Base-by-base conservation (phyloP, 2,329 filamentous ascomycete genomes). In the Sporothrix globosa region DNA sequence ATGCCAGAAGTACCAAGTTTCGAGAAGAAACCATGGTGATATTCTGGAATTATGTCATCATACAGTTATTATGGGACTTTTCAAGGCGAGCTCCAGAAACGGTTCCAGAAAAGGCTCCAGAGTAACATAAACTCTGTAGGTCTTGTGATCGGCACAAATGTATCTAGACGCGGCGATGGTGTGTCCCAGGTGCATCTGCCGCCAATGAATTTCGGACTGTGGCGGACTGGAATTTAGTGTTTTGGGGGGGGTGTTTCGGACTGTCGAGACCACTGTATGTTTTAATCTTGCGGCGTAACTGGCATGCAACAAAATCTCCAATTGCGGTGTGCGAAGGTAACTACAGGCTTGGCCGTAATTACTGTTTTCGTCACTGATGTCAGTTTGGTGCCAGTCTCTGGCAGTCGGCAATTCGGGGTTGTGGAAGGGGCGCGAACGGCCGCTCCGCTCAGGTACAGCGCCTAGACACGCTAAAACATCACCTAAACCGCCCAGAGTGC, bases 351-450 rank as follows among this genome's bases (percentile, higher is more conserved):
- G 54, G 41, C 27, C 19, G 19, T 44, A n/a, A n/a, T n/a, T n/a
- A 10, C 46, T 67, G 61, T 53, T 44, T 67, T 54, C 65, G 65
- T 56, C 65, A 52, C 63, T 67, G 61, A 66, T 50, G 61, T 48
- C 60, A 48, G 61, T 65, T 30, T 27, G 41, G 41, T 21, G 34
- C 10, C 54, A n/a, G 30, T 30, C 27, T 58, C 54, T 52, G 30
- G 24, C n/a, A 24, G 52, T 58, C 52, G 66, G 66, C 52, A 56
- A 68, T 48, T 68, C 66, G 65, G 65, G 13, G 65, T 54, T 56
- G 65, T 54, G 65, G 65, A 67, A 54, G 50, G 61, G 41, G 46
- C 48, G 21, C 63, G 46, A 52, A 13, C 65, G 65, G 65, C n/a
- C 34, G 44, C 50, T 46, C 65, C 65, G 65, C 50, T 30, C 19